Evolutionary conservation across 2,329 filamentous ascomycete genomes (phyloP).

Genomic region (Ophiocordyceps camponoti-floridani): DNA sequence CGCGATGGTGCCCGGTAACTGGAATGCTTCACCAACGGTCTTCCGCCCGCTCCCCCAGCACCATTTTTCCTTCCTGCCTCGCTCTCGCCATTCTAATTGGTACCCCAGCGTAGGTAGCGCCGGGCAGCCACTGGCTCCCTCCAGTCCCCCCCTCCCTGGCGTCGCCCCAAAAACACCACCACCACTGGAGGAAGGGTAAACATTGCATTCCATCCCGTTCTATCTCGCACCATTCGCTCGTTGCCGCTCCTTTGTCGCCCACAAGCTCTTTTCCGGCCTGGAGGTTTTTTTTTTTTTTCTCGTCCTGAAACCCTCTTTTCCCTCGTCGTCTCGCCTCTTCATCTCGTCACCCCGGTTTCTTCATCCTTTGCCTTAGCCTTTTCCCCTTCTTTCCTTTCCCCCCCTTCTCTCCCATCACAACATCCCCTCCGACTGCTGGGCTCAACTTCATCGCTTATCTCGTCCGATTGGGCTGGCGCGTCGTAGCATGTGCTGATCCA

Average conservation of each 20-base stretch:
- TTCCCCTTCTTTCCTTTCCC: neutral
- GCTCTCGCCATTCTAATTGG: neutral
- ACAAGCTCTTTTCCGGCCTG: neutral
- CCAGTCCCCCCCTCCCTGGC: neutral
- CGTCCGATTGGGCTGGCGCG: neutral
- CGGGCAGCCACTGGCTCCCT: neutral
- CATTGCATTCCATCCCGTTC: slow-evolving; percentile 11
- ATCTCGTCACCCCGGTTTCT: slow-evolving; percentile 3
- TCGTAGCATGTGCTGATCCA: slow-evolving; percentile 18
- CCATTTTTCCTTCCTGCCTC: neutral
- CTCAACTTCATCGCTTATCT: neutral
- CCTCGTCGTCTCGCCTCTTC: slow-evolving; percentile 1
- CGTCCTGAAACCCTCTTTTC: neutral
- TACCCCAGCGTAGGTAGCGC: neutral
- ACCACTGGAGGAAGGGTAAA: slow-evolving; percentile 7
- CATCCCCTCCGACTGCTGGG: too few species aligned
- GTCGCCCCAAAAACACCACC: slow-evolving; percentile 3
- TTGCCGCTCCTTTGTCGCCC: neutral
- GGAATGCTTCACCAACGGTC: neutral
- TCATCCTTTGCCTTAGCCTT: neutral
- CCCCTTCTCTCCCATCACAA: neutral
- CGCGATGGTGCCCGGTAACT: neutral
- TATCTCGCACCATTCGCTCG: slow-evolving; percentile 1
- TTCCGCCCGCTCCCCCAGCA: neutral
- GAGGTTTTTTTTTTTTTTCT: too few species aligned